Base-by-base conservation (phyloP, 2,329 filamentous ascomycete genomes). In the Microdochium nivale region DNA sequence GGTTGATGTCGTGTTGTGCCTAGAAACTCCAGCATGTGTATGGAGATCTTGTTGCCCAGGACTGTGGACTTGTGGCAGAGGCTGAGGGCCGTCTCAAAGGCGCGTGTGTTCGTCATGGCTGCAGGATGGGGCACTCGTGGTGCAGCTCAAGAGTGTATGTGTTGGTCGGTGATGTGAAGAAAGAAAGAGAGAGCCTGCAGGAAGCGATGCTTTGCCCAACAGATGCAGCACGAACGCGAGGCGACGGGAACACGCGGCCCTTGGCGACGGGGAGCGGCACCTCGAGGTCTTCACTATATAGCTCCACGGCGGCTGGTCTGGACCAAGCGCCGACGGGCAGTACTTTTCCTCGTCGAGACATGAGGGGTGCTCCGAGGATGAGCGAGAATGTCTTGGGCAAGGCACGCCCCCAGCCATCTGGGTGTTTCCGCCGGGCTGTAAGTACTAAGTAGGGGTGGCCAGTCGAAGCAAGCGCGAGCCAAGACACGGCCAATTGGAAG, bases 1-100 rank as follows among this genome's bases (percentile, higher is more conserved):
- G 77, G 76, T 33, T 77, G 72, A 33, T 75, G 68, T 58, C 79
- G 81, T 53, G 76, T 73, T 3, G 77, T 74, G 51, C 77, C 79
- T 23, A 84, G 71, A 55, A 83, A 85, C 62, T 86, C 82, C 40
- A 85, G 73, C 71, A 84, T 79, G 56, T 77, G 79, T 47, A 85
- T 78, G 0, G 83, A 79, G 57, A 87, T 84, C 55, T 75, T 77
- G 63, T 86, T 83, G 53, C 80, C 81, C 25, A 81, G 72, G 49
- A 74, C 67, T 2, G 81, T 85, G 7, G 81, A 78, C 59, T 76
- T 75, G 55, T 64, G 61, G 55, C 62, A 65, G 35, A 57, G 55
- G 53, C 57, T 50, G 30, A 65, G 52, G 54, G 58, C 58, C 19
- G 57, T 55, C 49, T 63, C 59, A 44, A 58, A 51, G 23, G 40